Conservation (phyloP, 805 yeast genomes). For the Naumovozyma castellii region DNA sequence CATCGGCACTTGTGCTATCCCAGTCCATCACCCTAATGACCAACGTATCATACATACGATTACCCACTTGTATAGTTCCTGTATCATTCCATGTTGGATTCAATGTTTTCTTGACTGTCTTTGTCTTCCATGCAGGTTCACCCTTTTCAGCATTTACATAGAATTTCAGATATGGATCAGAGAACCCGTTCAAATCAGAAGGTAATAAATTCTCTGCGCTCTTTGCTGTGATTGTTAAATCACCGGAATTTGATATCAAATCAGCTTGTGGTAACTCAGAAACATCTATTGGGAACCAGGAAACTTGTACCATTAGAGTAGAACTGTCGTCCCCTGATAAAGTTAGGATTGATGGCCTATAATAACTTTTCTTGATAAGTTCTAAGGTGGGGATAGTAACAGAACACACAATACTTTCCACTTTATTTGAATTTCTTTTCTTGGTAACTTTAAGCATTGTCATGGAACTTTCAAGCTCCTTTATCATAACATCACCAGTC, state of each 20-base stretch:
- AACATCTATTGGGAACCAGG: constrained; percentile 70
- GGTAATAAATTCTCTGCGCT: constrained; percentile 63
- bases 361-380: constrained; percentile 55
- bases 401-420: constrained; percentile 51
- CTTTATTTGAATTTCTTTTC: constrained; percentile 44
- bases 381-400: constrained; percentile 56
- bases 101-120: constrained; percentile 75
- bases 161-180: constrained; percentile 81
- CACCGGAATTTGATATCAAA: constrained; percentile 66
- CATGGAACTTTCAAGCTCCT: constrained; percentile 68
- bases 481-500: constrained; percentile 67
- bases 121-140: constrained; percentile 57
- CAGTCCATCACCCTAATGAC: constrained; percentile 65
- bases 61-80: constrained; percentile 44
- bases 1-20: constrained; percentile 90
- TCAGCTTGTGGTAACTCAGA: constrained; percentile 63
- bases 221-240: constrained; percentile 48
- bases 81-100: constrained; percentile 85
- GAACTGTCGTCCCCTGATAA: constrained; percentile 45
- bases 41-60: constrained; percentile 53
- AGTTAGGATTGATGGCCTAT: constrained; percentile 47
- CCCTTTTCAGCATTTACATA: constrained; percentile 49
- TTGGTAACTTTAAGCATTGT: constrained; percentile 53
- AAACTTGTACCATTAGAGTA: constrained; percentile 48
- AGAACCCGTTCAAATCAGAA: constrained; percentile 86